Conservation (phyloP, 257 asterid species). For the Anisodus acutangulus region DNA sequence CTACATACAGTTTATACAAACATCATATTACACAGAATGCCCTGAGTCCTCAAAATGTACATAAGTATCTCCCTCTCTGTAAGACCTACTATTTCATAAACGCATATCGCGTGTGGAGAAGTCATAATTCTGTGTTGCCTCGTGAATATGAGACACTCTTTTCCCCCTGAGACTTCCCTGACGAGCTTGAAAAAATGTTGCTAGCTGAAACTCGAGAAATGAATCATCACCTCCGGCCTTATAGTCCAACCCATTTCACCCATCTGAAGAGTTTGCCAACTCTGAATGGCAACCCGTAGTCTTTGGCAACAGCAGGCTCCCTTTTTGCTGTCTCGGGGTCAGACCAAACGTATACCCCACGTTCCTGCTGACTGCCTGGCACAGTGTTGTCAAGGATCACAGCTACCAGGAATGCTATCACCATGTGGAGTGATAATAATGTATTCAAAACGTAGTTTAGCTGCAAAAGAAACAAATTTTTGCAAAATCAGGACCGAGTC, state of each 20-base stretch:
- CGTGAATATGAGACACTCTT: neutral
- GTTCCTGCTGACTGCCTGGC: slow-evolving; percentile 90
- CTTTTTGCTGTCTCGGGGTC: slow-evolving; percentile 90
- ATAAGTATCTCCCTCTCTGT: slow-evolving; percentile 25
- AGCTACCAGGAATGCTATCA: slow-evolving; percentile 81
- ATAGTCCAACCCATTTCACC: slow-evolving; percentile 98
- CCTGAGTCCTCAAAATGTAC: slow-evolving; percentile 29
- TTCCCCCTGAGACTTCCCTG: neutral
- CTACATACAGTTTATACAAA: slow-evolving; percentile 29
- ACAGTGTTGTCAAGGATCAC: slow-evolving; percentile 87
- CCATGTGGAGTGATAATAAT: slow-evolving; percentile 86
- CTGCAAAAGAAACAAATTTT: slow-evolving; percentile 48
- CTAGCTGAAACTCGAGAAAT: neutral
- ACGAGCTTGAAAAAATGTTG: slow-evolving; percentile 25
- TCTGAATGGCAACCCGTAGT: slow-evolving; percentile 82
- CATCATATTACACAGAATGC: slow-evolving; percentile 18
- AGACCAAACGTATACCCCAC: slow-evolving; percentile 92
- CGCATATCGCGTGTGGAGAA: neutral
- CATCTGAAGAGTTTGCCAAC: slow-evolving; percentile 85
- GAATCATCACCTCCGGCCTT: slow-evolving; percentile 19
- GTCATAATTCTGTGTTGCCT: neutral
- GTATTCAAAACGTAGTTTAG: slow-evolving; percentile 81
- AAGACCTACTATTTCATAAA: neutral
- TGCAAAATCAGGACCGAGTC: neutral
- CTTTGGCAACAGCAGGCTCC: slow-evolving; percentile 85